A percentile compares a stretch with the other conserved stretches of the same genome.
These are phyloP conservation scores for Pseudogymnoascus sp. DNA, from an alignment of 2,329 filamentous ascomycete genomes.

Conservation along the genomic window DNA sequence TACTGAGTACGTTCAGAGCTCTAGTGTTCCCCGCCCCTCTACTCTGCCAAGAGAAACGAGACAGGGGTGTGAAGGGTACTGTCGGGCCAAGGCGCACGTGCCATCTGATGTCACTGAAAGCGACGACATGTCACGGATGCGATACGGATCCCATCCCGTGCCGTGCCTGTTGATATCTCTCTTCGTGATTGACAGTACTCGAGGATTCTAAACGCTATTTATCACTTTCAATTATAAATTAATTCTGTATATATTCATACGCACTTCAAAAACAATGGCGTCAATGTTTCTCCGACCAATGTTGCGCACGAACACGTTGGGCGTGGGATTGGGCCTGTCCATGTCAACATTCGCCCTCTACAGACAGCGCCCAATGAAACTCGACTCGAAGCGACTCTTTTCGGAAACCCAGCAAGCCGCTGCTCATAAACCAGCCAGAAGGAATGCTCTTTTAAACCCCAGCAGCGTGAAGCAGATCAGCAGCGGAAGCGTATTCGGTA, in stretches of 20 bases:
- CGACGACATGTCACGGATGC: not conserved
- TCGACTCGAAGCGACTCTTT: conserved; percentile 23
- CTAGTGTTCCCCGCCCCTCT: not conserved
- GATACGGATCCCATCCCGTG: not conserved
- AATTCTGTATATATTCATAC: not conserved
- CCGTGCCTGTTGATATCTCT: not conserved
- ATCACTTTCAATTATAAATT: not conserved
- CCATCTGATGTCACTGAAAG: not conserved
- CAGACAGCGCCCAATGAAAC: conserved; percentile 26
- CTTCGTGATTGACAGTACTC: not conserved
- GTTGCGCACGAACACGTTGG: conserved; percentile 26
- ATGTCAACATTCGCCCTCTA: conserved; percentile 27
- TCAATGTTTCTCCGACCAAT: conserved; percentile 26
- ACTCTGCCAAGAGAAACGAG: not conserved
- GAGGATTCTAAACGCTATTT: not conserved
- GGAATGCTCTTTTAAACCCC: conserved; percentile 21
- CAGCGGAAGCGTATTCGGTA: conserved; percentile 27
- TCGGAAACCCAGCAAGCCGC: conserved; percentile 20
- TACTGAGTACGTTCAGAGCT: not conserved
- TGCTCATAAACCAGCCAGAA: conserved; percentile 25
- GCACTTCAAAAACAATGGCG: conserved; percentile 19
- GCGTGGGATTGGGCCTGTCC: conserved; percentile 31
- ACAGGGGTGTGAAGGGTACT: not conserved
- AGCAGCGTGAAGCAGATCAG: conserved; percentile 27
- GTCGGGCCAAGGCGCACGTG: conserved; percentile 4